phyloP scores from a whole-genome alignment of 129 eudicot species.

The Centrapalus pauciflorus region DNA sequence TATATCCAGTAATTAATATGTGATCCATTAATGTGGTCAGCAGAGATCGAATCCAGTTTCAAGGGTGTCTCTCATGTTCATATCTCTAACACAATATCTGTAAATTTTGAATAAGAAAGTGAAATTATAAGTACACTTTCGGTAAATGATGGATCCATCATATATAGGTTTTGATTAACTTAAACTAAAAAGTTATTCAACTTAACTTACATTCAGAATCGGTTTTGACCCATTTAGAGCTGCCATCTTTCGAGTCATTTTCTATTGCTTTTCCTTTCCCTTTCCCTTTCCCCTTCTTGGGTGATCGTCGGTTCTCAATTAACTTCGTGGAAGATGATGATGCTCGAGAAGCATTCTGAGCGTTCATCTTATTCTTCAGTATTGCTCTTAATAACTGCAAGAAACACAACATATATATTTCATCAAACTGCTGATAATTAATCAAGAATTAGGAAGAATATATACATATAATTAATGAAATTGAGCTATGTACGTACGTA shows the following conservation, averaged over 20 bases:
- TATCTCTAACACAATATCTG: constrained; percentile 41
- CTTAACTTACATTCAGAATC: constrained; percentile 83
- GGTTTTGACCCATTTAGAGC: constrained; percentile 89
- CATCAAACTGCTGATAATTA: background rate
- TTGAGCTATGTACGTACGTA: background rate
- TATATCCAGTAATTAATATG: background rate
- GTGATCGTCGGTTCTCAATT: constrained; percentile 31
- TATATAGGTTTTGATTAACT: background rate
- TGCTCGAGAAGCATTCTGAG: constrained; percentile 46
- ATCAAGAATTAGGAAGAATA: background rate
- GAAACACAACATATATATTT: background rate
- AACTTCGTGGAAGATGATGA: constrained; percentile 39
- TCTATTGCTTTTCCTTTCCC: constrained; percentile 40
- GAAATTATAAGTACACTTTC: constrained; percentile 3
- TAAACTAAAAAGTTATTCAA: background rate
- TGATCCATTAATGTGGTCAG: constrained; percentile 14
- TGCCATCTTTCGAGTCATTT: constrained; percentile 33
- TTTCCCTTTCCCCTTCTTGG: constrained; percentile 34
- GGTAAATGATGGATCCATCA: too few species aligned
- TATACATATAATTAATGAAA: background rate
- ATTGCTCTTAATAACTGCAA: constrained; percentile 79
- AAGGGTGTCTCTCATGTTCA: constrained; percentile 1
- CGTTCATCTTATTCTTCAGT: constrained; percentile 67
- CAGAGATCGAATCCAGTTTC: constrained; percentile 13
- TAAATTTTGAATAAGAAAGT: constrained; percentile 3